These are phyloP conservation scores for Cystoisospora suis DNA, from an alignment of 169 alveolate species.

Conservation along the genomic window DNA sequence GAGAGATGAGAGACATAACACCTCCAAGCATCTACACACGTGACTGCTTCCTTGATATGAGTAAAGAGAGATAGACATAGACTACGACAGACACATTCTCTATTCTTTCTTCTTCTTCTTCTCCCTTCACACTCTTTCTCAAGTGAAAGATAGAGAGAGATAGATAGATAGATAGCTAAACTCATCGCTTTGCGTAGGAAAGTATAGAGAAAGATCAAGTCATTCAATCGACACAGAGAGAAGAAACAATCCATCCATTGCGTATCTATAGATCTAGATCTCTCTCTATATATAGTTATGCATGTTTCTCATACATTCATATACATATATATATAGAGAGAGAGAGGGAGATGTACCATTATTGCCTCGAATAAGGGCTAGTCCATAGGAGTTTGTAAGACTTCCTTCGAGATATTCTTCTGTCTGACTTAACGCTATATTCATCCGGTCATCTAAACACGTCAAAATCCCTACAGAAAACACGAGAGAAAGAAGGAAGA, in stretches of 20 bases:
- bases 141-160: not conserved
- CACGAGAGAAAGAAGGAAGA: not conserved
- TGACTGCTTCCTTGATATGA: no score
- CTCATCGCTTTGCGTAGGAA: no score
- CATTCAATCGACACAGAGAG: no score
- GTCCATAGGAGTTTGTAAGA: constrained; percentile 34
- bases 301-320: no score
- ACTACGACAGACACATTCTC: no score
- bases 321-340: no score
- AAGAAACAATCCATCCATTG: no score
- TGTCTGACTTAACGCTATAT: constrained; percentile 55
- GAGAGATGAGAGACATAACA: no score
- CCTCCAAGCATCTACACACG: no score
- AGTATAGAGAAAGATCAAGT: not conserved
- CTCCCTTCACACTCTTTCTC: no score
- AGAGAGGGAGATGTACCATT: constrained; percentile 42
- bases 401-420: constrained; percentile 55
- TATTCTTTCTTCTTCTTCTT: no score
- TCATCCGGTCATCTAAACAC: constrained; percentile 58
- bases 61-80: no score
- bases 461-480: constrained; percentile 24
- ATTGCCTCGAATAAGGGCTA: constrained; percentile 62
- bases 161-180: not conserved
- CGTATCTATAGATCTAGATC: not conserved
- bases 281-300: not conserved